Base-by-base conservation (phyloP, 768 basidiomycete genomes). In the Lactarius hatsudake region DNA sequence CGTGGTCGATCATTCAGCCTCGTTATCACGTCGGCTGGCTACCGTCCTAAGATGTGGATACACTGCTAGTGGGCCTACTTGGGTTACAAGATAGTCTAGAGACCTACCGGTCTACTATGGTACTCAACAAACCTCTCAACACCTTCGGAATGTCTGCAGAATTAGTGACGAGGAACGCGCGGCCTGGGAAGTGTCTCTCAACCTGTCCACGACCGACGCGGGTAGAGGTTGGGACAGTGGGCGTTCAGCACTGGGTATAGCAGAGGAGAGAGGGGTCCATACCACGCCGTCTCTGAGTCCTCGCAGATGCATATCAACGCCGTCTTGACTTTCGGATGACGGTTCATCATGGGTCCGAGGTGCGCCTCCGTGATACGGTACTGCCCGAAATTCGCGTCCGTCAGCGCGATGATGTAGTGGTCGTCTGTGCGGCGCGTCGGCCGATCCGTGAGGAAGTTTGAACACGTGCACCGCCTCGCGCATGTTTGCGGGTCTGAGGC, bases 371-470 rank as follows among this genome's bases (percentile, higher is more conserved):
- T 84, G 65, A 89, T 87, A 57, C 79, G 75, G 72, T 88, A 89
- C 45, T 86, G 79, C 28, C 79, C 82, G 66, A 88, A 88, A 75
- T 88, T 89, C 12, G 87, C 88, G 72, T 89, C 87, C 78, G 88
- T 88, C 57, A 89, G 83, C 5, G 86, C 83, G 66, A 89, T 87
- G 18, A 88, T 86, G 73, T 87, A 87, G 86, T 86, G 87, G 65
- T 88, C 87, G 70, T 89, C 88, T 85, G 64, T 0, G 57, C 3
- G 26, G 36, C 12, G 36, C 12, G 12, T 10, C 32, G 32, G 32
- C 36, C 38, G 38, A 38, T 30, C 51, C 0, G 9, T 23, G 12
- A 51, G 23, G 1, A 23, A 23, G 48, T 51, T 40, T 38, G n/a
- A 48, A n/a, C n/a, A n/a, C 20, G 26, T 30, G 30, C 5, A 30